Evolutionary conservation across 345 rosid species (phyloP).

Genomic region (Citrus inodora): DNA sequence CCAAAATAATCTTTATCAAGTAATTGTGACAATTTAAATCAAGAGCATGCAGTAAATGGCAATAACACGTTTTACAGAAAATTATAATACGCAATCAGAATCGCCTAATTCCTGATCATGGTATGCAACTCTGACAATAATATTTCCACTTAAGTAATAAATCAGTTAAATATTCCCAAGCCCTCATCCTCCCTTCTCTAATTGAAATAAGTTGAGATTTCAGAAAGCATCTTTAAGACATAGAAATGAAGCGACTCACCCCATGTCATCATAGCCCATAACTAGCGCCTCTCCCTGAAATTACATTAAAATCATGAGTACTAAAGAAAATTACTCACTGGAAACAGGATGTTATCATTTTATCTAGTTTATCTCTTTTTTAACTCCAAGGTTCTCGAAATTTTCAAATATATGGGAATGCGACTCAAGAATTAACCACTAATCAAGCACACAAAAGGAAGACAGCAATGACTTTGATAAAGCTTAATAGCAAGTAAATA

Average conservation of each 20-base stretch:
- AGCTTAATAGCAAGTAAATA: background rate
- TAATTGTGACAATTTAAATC: background rate
- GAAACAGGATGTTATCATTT: background rate
- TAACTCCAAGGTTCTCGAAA: background rate
- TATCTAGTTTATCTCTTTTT: background rate
- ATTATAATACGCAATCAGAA: background rate
- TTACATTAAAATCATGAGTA: constrained; percentile 21
- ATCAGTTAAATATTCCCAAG: background rate
- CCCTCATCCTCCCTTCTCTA: background rate
- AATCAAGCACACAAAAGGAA: background rate
- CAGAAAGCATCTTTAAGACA: background rate
- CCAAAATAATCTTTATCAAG: background rate
- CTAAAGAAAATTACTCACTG: background rate
- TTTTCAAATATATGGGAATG: background rate
- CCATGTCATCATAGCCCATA: constrained; percentile 99
- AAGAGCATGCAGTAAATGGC: background rate
- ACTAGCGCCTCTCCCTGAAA: constrained; percentile 97
- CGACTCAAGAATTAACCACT: background rate
- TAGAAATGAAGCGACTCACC: constrained; percentile 45
- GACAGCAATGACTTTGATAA: background rate
- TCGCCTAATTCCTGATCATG: background rate
- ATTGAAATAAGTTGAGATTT: constrained; percentile 10
- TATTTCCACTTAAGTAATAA: background rate
- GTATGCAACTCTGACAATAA: background rate
- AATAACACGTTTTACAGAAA: background rate